Conservation (phyloP, 352 stramenopile genomes). For the Aphanomyces euteiches region DNA sequence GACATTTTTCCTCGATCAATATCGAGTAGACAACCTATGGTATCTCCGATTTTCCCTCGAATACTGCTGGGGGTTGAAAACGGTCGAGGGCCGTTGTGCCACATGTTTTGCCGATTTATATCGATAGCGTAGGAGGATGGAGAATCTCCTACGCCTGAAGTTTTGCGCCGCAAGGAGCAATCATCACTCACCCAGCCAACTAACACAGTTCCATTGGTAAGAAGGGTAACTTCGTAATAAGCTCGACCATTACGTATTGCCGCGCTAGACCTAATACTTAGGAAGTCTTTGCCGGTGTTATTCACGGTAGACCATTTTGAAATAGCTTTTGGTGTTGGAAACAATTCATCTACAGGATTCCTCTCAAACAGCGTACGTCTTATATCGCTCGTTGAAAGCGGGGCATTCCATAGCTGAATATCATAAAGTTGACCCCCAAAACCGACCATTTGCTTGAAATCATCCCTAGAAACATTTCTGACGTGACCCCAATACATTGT, state of each 20-base stretch:
- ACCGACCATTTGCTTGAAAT: conserved; percentile 7
- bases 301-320: conserved; percentile 13
- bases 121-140: conserved; percentile 6
- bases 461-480: not conserved
- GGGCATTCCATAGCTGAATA: conserved; percentile 56
- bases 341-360: not conserved
- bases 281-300: conserved; percentile 4
- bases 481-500: not conserved
- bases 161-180: conserved; percentile 1
- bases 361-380: conserved; percentile 7
- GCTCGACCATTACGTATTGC: not conserved
- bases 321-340: not conserved
- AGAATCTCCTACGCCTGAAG: not conserved
- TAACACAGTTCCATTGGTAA: conserved; percentile 1
- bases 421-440: conserved; percentile 48
- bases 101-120: conserved; percentile 38
- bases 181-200: not conserved
- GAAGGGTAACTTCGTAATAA: conserved; percentile 19
- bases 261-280: not conserved
- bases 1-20: conserved; percentile 37
- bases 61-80: conserved; percentile 43
- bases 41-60: conserved; percentile 32
- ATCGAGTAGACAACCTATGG: conserved; percentile 51
- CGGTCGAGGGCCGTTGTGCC: conserved; percentile 33
- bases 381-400: conserved; percentile 30